Percentiles rank a stretch among this genome's conserved stretches.
Evolutionary conservation across 2,329 filamentous ascomycete species (phyloP).

Genomic region (Penicillium sp.): DNA sequence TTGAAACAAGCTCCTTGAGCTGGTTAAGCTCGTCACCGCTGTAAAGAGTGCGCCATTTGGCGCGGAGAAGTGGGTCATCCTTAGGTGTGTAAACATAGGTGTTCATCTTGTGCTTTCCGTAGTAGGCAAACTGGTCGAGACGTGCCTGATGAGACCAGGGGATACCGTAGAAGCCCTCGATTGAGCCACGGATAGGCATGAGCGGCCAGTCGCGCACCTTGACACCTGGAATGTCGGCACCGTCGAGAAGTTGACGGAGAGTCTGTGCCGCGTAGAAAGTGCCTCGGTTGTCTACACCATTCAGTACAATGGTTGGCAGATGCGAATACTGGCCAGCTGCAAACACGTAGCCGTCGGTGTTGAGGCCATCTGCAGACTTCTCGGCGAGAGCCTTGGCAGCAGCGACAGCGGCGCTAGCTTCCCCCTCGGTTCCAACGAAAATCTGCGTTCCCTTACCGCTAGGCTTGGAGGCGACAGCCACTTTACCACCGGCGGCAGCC

Average conservation of each 20-base stretch:
- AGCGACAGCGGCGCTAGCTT: neutral
- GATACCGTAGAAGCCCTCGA: constrained; percentile 24
- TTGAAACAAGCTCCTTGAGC: neutral
- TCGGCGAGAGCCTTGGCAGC: neutral
- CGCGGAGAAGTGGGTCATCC: constrained; percentile 22
- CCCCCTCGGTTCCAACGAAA: neutral
- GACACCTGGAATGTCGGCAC: neutral
- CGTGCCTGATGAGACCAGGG: constrained; percentile 25
- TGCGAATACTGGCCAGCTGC: neutral
- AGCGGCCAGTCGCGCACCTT: constrained; percentile 25
- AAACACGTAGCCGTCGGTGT: neutral
- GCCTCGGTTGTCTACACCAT: neutral
- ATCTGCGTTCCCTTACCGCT: neutral
- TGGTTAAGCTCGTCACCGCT: constrained; percentile 9
- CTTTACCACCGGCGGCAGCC: neutral
- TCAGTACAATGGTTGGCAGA: neutral
- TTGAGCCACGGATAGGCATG: constrained; percentile 25
- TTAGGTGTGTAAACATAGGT: constrained; percentile 26
- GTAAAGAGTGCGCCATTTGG: constrained; percentile 21
- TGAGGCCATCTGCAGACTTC: neutral
- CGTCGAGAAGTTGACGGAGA: neutral
- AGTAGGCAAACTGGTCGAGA: constrained; percentile 23
- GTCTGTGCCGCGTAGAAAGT: neutral
- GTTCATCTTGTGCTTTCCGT: constrained; percentile 25
- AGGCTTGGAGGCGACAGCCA: neutral